Evolutionary conservation across 441 rosid species (phyloP).

Genomic region (Syzygium syzygioides): DNA sequence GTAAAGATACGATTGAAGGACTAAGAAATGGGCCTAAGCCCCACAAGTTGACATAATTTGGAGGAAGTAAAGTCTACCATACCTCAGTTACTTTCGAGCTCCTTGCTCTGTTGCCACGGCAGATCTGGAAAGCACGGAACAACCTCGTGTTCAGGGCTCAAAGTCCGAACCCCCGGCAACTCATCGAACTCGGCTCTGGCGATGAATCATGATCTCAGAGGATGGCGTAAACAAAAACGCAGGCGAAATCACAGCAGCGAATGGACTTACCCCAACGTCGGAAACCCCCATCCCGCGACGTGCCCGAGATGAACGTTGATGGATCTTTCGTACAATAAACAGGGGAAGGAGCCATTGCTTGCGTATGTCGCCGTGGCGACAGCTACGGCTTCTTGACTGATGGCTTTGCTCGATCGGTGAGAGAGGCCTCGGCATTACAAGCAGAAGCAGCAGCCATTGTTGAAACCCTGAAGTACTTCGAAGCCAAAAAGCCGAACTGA

Average conservation of each 20-base stretch:
- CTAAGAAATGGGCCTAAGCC: background rate
- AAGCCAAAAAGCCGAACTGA: background rate
- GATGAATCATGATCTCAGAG: background rate
- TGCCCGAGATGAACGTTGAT: background rate
- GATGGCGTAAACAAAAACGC: background rate
- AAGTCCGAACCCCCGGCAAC: background rate
- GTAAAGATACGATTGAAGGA: background rate
- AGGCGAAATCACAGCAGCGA: background rate
- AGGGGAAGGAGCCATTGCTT: background rate
- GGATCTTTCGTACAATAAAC: background rate
- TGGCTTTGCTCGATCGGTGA: background rate
- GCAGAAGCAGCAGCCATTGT: background rate
- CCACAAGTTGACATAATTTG: background rate
- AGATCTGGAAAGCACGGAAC: background rate
- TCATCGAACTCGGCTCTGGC: background rate
- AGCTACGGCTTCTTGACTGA: background rate
- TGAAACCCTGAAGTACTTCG: background rate
- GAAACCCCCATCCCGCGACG: background rate
- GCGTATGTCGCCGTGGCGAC: background rate
- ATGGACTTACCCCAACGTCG: background rate
- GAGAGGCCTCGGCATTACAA: background rate
- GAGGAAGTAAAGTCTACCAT: too few relatives aligned
- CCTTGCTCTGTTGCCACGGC: background rate
- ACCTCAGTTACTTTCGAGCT: background rate
- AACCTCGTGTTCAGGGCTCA: background rate